Conservation (phyloP, 1,139 yeast genomes). For the Nematodospora anomalae region DNA sequence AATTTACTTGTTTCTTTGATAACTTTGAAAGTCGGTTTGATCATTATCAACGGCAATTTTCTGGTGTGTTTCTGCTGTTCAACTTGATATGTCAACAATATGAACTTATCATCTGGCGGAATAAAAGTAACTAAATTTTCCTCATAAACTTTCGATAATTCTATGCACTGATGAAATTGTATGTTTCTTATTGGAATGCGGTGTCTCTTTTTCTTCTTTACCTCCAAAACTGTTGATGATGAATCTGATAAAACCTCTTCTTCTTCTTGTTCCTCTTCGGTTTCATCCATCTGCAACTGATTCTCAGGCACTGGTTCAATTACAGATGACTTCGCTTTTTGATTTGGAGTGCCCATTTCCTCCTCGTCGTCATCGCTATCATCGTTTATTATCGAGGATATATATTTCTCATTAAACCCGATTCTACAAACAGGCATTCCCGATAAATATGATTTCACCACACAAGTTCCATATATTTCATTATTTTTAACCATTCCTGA, state of each 20-base stretch:
- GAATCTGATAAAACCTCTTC: slow-evolving; percentile 13
- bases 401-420: slow-evolving; percentile 42
- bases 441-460: slow-evolving; percentile 42
- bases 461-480: slow-evolving; percentile 39
- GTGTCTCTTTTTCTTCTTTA: slow-evolving; percentile 9
- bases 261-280: slow-evolving; percentile 21
- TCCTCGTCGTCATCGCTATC: slow-evolving; percentile 15
- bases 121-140: slow-evolving; percentile 43
- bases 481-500: slow-evolving; percentile 30
- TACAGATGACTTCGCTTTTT: not conserved
- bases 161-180: slow-evolving; percentile 49
- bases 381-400: slow-evolving; percentile 30
- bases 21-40: slow-evolving; percentile 37
- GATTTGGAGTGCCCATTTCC: slow-evolving; percentile 4
- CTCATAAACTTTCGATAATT: slow-evolving; percentile 37
- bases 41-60: slow-evolving; percentile 39
- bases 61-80: slow-evolving; percentile 39
- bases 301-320: slow-evolving; percentile 18
- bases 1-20: slow-evolving; percentile 23
- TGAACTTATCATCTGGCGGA: slow-evolving; percentile 49
- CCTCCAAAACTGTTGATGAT: not conserved
- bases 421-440: slow-evolving; percentile 49
- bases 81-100: slow-evolving; percentile 40
- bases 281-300: slow-evolving; percentile 17
- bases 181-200: slow-evolving; percentile 41